Base-by-base conservation (phyloP, 2,329 filamentous ascomycete species). In the Aspergillus sojae region DNA sequence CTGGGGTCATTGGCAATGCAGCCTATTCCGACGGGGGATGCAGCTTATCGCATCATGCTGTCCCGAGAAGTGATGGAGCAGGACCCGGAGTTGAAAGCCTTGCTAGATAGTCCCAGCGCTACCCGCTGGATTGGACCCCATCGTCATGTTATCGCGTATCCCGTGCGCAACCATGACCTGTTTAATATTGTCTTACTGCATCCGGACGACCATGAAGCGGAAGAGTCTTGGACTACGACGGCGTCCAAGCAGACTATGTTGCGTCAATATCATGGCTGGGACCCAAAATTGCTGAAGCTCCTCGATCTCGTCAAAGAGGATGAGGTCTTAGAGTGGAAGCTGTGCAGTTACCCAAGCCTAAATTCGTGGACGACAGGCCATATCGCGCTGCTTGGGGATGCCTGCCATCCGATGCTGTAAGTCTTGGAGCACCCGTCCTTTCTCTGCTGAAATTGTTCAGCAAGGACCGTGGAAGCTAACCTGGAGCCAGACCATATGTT, bases 61-160 rank as follows among this genome's bases (percentile, higher is more conserved):
- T n/a, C 39, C n/a, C 39, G 39, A 41, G 39, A 41, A 6, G 3
- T n/a, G 39, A 41, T 19, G 39, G 39, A 41, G 39, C 6, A 41
- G 16, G 39, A 41, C 16, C 39, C 16, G 16, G 39, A 41, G 39
- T 41, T 41, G 39, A 41, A n/a, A 41, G 39, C 39, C 39, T 41
- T 41, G 39, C 16, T 41, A 0, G 39, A 41, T n/a, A 41, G 0
- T 10, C 39, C 39, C 39, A 41, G 6, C 7, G 39, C 39, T 41
- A 41, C 39, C 19, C 39, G 39, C 6, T 94, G 91, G 91, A 90
- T 94, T 57, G 91, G 91, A 36, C 88, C 88, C 72, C 86, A 86
- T 69, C 84, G 90, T 1, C 91, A 94, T 76, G 90, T 93, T 75
- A 91, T 94, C 69, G 90, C 90, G 0, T 94, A 94, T 74, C 88